These are phyloP conservation scores for Lentinula sp. DNA, from an alignment of 768 basidiomycete species.

Conservation along the genomic window DNA sequence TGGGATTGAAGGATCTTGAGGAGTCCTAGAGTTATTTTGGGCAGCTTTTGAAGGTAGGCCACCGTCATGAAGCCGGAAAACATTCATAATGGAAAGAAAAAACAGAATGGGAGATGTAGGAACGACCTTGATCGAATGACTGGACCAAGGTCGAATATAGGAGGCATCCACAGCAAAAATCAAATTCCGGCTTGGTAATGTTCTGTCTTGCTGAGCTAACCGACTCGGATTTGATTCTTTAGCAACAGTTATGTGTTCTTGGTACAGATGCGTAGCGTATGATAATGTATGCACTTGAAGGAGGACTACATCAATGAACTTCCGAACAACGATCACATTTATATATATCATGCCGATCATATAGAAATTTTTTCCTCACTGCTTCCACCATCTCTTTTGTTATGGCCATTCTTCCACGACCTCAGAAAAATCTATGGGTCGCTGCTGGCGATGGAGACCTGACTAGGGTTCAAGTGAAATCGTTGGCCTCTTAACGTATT, in stretches of 20 bases:
- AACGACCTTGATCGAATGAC: background rate
- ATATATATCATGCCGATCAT: background rate
- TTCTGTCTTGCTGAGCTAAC: background rate
- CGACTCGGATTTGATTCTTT: background rate
- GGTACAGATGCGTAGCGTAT: background rate
- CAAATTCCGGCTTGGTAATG: background rate
- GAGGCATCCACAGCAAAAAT: background rate
- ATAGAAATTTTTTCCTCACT: background rate
- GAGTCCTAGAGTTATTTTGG: background rate
- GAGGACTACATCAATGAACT: background rate
- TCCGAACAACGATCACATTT: background rate
- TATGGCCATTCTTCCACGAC: background rate
- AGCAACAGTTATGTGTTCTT: background rate
- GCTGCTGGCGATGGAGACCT: constrained; percentile 90
- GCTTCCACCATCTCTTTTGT: background rate
- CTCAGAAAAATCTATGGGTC: constrained; percentile 79
- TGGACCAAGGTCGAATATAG: background rate
- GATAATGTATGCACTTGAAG: background rate
- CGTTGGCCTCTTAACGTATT: background rate
- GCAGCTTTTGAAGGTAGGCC: background rate
- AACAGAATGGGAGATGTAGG: background rate
- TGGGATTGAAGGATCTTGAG: background rate
- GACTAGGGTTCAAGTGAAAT: constrained; percentile 60
- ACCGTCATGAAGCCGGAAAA: background rate
- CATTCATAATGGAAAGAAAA: background rate